Conservation (phyloP, 257 asterid genomes). For the Galeopsis tetrahit region DNA sequence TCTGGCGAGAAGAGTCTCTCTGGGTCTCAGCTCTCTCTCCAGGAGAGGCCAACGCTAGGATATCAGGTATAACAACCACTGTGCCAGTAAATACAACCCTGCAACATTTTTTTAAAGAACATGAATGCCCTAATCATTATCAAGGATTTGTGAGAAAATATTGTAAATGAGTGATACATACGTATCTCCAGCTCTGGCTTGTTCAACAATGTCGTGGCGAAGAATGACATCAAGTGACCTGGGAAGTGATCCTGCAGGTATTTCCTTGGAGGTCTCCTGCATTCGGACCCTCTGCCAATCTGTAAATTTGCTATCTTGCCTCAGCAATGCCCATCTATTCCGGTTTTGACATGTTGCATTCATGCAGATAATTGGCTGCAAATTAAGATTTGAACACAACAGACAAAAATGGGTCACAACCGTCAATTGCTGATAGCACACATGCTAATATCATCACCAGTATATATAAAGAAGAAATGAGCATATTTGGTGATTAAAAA, state of each 20-base stretch:
- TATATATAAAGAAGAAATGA: neutral
- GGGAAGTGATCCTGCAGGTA: conserved; percentile 98
- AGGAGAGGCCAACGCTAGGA: conserved; percentile 85
- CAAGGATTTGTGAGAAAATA: neutral
- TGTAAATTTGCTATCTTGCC: conserved; percentile 98
- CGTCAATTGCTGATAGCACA: neutral
- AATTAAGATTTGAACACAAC: conserved; percentile 4
- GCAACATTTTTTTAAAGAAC: conserved; percentile 32
- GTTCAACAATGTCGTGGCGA: conserved; percentile 93
- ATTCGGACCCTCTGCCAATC: conserved; percentile 99
- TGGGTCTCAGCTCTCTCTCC: conserved; percentile 94
- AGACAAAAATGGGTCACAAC: neutral
- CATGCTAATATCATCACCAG: neutral
- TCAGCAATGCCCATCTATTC: conserved; percentile 84
- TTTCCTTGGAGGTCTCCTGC: conserved; percentile 97
- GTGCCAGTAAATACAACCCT: conserved; percentile 98
- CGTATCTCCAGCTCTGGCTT: conserved; percentile 99
- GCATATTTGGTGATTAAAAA: neutral
- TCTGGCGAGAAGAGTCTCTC: conserved; percentile 83
- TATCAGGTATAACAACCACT: conserved; percentile 89
- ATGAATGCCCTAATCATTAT: conserved; percentile 4
- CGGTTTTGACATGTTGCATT: conserved; percentile 90
- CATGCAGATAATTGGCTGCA: conserved; percentile 93
- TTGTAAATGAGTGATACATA: conserved; percentile 39
- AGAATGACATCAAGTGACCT: conserved; percentile 96